These are phyloP conservation scores for Neurospora sp. DNA, from an alignment of 495 filamentous ascomycete species.

Conservation along the genomic window DNA sequence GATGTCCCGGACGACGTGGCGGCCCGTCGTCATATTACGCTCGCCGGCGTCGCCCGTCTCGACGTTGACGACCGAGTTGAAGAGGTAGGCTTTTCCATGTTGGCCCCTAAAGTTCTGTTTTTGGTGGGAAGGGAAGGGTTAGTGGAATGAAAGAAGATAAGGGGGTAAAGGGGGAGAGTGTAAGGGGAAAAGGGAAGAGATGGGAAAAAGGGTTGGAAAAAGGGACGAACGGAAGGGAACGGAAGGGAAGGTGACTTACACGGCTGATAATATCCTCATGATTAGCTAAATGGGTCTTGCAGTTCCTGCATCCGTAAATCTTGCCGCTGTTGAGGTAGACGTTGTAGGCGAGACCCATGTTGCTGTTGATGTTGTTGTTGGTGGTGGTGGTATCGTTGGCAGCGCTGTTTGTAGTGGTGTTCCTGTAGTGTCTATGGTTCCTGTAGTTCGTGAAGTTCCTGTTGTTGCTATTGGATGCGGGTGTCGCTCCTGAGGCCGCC, in stretches of 20 bases:
- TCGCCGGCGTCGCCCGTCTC: slow-evolving; percentile 69
- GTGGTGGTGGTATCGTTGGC: background rate
- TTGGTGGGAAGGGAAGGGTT: background rate
- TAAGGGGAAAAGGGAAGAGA: background rate
- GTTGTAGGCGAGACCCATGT: slow-evolving; percentile 95
- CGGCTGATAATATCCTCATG: slow-evolving; percentile 93
- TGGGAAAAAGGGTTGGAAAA: background rate
- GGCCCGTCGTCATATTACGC: slow-evolving; percentile 97
- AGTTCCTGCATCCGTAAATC: slow-evolving; percentile 92
- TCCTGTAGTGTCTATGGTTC: background rate
- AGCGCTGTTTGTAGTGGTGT: background rate
- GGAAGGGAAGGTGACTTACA: slow-evolving; percentile 41
- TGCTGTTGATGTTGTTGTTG: slow-evolving; percentile 16
- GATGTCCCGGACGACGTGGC: slow-evolving; percentile 91
- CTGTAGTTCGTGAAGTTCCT: too few species aligned
- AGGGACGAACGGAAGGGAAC: background rate
- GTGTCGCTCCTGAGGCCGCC: background rate
- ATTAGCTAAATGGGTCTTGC: slow-evolving; percentile 90
- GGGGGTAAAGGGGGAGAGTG: background rate
- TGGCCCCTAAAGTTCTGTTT: slow-evolving; percentile 92
- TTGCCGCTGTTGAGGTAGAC: slow-evolving; percentile 81
- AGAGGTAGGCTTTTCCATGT: slow-evolving; percentile 96
- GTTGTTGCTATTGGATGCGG: background rate
- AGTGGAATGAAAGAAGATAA: background rate
- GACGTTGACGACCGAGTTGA: slow-evolving; percentile 88